Base-by-base conservation (phyloP, 345 rosid species). In the Populus simonii region DNA sequence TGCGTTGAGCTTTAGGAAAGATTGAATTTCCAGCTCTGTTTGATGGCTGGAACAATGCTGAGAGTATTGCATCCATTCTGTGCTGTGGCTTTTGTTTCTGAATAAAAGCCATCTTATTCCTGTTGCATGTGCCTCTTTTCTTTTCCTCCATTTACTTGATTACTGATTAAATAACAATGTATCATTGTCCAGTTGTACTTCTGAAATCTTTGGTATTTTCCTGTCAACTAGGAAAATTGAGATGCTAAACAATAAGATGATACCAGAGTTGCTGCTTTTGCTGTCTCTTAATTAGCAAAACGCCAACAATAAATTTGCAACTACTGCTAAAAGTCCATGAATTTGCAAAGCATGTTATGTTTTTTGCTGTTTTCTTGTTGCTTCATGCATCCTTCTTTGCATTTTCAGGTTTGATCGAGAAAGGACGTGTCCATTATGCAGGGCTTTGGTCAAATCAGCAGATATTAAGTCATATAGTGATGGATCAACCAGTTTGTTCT, bases 381-480 rank as follows among this genome's bases (percentile, higher is more conserved):
- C 51, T 70, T 49, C 25, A 55, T 39, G n/a, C 33, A 45, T 45
- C 13, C 12, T 53, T 74, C 31, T 55, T 39, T 18, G 18, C 29
- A 16, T 53, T 75, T 81, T 74, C 89, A 87, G 92, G 94, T 88
- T 89, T 73, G 92, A 90, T 86, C 73, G 92, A 69, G 93, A 89
- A 82, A 86, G 92, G 78, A 90, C 92, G 18, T 88, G 92, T 77
- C 92, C 94, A 23, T 84, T 88, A 23, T 88, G 91, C 84, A 84
- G 91, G 74, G 94, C 91, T 11, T 70, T 85, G 75, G 87, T 89
- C 25, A 88, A 87, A 74, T 82, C 85, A 1, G 84, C 88, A 27
- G 89, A 89, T 80, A 65, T 89, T 15, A 80, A 69, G 59, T 87
- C 90, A 10, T 89, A 82, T 9, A 85, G 89, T 59, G 91, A 89